These are phyloP conservation scores for Lithohypha guttulata DNA, from an alignment of 2,329 filamentous ascomycete species.

Conservation along the genomic window DNA sequence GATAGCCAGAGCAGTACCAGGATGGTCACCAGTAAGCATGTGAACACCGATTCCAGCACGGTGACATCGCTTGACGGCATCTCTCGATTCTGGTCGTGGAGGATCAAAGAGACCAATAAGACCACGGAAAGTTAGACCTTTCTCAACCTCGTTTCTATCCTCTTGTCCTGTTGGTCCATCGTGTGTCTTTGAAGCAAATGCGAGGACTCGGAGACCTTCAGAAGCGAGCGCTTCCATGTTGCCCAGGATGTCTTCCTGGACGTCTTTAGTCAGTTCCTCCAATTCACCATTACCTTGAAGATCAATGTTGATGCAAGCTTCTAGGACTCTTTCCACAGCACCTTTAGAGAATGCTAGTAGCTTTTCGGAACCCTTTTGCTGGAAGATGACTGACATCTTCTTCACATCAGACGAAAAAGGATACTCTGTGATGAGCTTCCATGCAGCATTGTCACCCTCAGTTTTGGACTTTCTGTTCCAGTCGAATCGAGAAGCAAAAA, in stretches of 20 bases:
- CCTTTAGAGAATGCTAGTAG: constrained; percentile 31
- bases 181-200: constrained; percentile 25
- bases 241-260: constrained; percentile 43
- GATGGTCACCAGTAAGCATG: constrained; percentile 78
- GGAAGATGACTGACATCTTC: constrained; percentile 57
- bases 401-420: constrained; percentile 60
- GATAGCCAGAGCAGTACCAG: constrained; percentile 66
- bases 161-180: constrained; percentile 36
- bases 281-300: constrained; percentile 31
- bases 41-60: constrained; percentile 67
- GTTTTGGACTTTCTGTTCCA: constrained; percentile 43
- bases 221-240: constrained; percentile 53
- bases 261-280: constrained; percentile 35
- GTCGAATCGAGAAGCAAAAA: constrained; percentile 55
- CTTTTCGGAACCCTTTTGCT: constrained; percentile 9
- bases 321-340: constrained; percentile 54
- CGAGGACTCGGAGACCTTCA: constrained; percentile 52
- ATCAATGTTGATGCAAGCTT: constrained; percentile 36
- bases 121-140: constrained; percentile 61
- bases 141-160: constrained; percentile 50
- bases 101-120: constrained; percentile 80
- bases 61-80: constrained; percentile 58
- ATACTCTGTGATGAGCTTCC: constrained; percentile 51
- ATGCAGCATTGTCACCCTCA: constrained; percentile 39
- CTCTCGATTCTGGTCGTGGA: constrained; percentile 67